phyloP scores from a whole-genome alignment of 1,284 basidiomycete genomes.

The Cryptococcus wingfieldii region DNA sequence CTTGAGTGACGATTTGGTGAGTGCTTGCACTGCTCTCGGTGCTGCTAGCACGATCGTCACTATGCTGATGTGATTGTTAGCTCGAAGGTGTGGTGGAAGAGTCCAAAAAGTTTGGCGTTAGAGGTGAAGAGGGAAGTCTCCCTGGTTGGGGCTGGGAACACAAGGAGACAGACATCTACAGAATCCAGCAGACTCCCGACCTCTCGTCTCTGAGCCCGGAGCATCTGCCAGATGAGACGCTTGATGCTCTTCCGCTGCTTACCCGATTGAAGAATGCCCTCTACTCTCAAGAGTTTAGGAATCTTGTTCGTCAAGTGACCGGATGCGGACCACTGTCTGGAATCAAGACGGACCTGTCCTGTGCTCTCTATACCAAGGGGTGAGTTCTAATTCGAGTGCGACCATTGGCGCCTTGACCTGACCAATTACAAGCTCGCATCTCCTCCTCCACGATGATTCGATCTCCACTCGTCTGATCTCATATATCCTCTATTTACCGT shows the following conservation, averaged over 20 bases:
- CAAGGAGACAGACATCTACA: slow-evolving; percentile 99
- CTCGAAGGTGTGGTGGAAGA: slow-evolving; percentile 67
- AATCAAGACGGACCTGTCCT: slow-evolving; percentile 91
- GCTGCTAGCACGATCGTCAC: neutral
- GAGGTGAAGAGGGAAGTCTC: slow-evolving; percentile 45
- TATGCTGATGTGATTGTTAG: slow-evolving; percentile 19
- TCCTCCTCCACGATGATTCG: slow-evolving; percentile 96
- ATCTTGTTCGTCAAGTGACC: slow-evolving; percentile 80
- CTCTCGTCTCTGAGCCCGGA: slow-evolving; percentile 79
- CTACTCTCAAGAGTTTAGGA: slow-evolving; percentile 80
- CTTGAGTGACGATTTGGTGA: slow-evolving; percentile 76
- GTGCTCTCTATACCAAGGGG: slow-evolving; percentile 80
- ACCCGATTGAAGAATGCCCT: slow-evolving; percentile 83
- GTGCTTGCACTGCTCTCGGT: slow-evolving; percentile 9
- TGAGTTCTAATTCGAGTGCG: slow-evolving; percentile 32
- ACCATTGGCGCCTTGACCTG: neutral
- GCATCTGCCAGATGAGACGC: slow-evolving; percentile 55
- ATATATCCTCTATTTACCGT: slow-evolving; percentile 95
- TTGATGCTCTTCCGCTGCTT: slow-evolving; percentile 71
- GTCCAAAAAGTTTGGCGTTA: slow-evolving; percentile 41
- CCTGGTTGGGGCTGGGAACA: slow-evolving; percentile 70
- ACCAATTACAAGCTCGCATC: slow-evolving; percentile 62
- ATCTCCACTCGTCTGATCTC: slow-evolving; percentile 93
- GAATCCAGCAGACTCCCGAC: slow-evolving; percentile 98
- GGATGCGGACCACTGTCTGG: slow-evolving; percentile 89